These are phyloP conservation scores for Globisporangium iwayamae DNA, from an alignment of 352 stramenopile species.

Conservation along the genomic window DNA sequence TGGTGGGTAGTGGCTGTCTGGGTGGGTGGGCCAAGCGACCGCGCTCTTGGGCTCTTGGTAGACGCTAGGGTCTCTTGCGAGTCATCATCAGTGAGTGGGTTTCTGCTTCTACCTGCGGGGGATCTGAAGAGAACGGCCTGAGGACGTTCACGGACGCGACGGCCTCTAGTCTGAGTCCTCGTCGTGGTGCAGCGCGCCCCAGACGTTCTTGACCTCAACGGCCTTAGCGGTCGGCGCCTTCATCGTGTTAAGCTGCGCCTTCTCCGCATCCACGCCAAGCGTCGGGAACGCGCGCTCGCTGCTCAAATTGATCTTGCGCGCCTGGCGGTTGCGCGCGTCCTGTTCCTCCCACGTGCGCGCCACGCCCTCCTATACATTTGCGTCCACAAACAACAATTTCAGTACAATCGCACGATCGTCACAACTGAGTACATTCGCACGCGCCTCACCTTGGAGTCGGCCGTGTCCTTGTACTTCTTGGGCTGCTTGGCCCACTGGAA, in stretches of 20 bases:
- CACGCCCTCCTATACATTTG: constrained; percentile 36
- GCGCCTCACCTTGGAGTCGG: constrained; percentile 28
- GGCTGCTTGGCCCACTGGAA: constrained; percentile 85
- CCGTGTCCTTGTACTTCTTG: constrained; percentile 78
- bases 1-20: background rate
- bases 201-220: constrained; percentile 73
- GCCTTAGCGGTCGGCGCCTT: constrained; percentile 55
- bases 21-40: no score
- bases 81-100: background rate
- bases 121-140: background rate
- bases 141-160: background rate
- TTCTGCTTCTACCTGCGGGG: background rate
- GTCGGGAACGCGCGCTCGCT: constrained; percentile 79
- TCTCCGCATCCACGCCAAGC: constrained; percentile 47
- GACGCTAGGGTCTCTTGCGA: background rate
- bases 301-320: constrained; percentile 56
- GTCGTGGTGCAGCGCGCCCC: constrained; percentile 60
- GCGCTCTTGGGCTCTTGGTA: no score
- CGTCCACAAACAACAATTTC: background rate
- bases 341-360: constrained; percentile 69
- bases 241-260: constrained; percentile 58
- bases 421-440: no score
- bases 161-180: constrained; percentile 46
- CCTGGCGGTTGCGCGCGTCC: constrained; percentile 62
- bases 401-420: no score